Base-by-base conservation (phyloP, 768 basidiomycete genomes). In the Symmetrospora coprosmae region DNA sequence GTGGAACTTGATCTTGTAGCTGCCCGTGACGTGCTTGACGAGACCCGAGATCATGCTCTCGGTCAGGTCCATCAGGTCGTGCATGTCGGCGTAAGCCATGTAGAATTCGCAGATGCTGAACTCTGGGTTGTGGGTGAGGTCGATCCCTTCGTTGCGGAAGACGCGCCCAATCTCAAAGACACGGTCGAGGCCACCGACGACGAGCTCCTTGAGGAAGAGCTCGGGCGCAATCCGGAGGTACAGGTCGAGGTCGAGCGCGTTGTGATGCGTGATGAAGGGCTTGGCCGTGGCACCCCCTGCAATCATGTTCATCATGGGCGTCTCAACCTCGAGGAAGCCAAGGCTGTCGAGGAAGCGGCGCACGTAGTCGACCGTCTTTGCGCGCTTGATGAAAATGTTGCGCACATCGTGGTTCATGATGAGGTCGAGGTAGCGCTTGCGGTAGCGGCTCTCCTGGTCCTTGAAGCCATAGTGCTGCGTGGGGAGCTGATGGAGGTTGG, bases 71-170 rank as follows among this genome's bases (percentile, higher is more conserved):
- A 99, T 96, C 60, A 97, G 61, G 71, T 97, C 94, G 76, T 87
- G 85, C 90, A 92, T 91, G 73, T 97, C 94, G 61, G 94, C 94
- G 68, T 96, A 97, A 30, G 94, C 92, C 92, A 99, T 97, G 71
- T 97, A 99, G 75, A 99, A 97, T 76, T 99, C 92, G 79, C 92
- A 97, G 75, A 96, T 92, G 4, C 88, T 87, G 76, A 96, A 96
- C 73, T 99, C 94, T 66, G 94, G 94, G 74, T 99, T 99, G 74
- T 99, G 94, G 17, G 94, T 99, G 66, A 99, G 76, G 75, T 99
- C 94, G 70, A 99, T 99, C 30, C 91, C 87, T 72, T 99, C 94
- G 73, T 97, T 99, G 46, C 94, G 78, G 80, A 97, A 99, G 13
- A 96, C 90, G 39, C 92, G 83, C 2, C 92, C 94, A 64, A 99